Evolutionary conservation across 305 asterid species (phyloP).

Genomic region (Rubia tinctorum): DNA sequence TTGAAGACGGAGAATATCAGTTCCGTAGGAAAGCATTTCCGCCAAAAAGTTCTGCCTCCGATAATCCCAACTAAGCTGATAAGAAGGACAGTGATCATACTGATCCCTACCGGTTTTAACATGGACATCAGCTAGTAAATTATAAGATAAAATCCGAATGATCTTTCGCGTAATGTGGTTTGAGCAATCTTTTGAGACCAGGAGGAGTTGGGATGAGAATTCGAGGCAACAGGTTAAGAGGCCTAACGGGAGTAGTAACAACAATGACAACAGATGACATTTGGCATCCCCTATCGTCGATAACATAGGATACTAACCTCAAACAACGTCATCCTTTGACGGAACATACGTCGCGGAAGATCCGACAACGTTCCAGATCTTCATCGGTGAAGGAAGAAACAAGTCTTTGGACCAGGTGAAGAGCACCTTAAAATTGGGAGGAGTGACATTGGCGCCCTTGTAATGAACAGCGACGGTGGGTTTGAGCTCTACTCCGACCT

Average conservation of each 20-base stretch:
- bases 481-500: background rate
- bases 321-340: background rate
- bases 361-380: slow-evolving; percentile 2
- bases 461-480: background rate
- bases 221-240: background rate
- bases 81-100: background rate
- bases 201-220: background rate
- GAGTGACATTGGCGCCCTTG: background rate
- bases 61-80: slow-evolving; percentile 7
- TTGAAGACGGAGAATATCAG: slow-evolving; percentile 27
- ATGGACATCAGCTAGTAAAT: background rate
- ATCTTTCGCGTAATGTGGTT: background rate
- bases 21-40: slow-evolving; percentile 16
- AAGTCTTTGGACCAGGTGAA: slow-evolving; percentile 1
- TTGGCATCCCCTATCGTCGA: background rate
- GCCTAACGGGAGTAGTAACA: background rate
- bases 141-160: background rate
- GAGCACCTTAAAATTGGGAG: background rate
- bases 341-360: slow-evolving; percentile 2
- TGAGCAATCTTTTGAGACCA: slow-evolving; percentile 1
- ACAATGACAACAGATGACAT: background rate
- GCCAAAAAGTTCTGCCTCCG: slow-evolving; percentile 13
- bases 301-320: background rate
- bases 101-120: slow-evolving; percentile 5
- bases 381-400: background rate